These are phyloP conservation scores for Metschnikowia similis DNA, from an alignment of 805 yeast genomes.

Conservation along the genomic window DNA sequence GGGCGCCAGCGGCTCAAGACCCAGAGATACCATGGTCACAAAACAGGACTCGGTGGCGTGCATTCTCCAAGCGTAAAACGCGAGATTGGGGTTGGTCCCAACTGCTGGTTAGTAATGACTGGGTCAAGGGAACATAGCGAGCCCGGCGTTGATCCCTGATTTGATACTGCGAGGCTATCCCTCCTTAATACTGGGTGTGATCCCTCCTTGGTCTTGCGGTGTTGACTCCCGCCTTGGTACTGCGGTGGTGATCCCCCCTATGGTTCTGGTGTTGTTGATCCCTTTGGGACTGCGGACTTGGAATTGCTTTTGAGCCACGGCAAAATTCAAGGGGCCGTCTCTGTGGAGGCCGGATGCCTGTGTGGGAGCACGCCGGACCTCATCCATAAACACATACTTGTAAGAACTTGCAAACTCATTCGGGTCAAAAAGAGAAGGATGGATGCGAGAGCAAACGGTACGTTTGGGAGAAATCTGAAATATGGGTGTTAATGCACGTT, in stretches of 20 bases:
- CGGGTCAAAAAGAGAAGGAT: not conserved
- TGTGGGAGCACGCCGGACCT: not conserved
- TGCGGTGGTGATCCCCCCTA: too few relatives aligned
- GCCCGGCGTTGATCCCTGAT: too few relatives aligned
- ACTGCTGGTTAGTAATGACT: conserved; percentile 26
- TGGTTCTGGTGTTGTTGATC: too few relatives aligned
- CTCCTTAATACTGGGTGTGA: too few relatives aligned
- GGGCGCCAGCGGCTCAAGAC: conserved; percentile 16
- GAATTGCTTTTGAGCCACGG: too few relatives aligned
- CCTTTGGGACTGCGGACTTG: too few relatives aligned
- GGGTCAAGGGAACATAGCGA: not conserved
- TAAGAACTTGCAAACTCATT: conserved; percentile 6
- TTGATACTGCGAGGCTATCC: too few relatives aligned
- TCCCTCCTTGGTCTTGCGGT: too few relatives aligned
- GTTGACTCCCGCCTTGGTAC: too few relatives aligned
- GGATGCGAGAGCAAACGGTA: not conserved
- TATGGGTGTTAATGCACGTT: conserved; percentile 4
- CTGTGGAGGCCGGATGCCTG: too few relatives aligned
- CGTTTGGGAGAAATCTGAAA: not conserved
- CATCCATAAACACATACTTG: not conserved
- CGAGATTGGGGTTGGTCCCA: conserved; percentile 55
- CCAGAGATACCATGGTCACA: conserved; percentile 37
- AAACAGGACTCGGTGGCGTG: conserved; percentile 38
- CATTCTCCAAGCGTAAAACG: conserved; percentile 58
- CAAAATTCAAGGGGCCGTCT: too few relatives aligned